Evolutionary conservation across 2,329 filamentous ascomycete species (phyloP).

Genomic region (Lasiodiplodia gonubiensis): DNA sequence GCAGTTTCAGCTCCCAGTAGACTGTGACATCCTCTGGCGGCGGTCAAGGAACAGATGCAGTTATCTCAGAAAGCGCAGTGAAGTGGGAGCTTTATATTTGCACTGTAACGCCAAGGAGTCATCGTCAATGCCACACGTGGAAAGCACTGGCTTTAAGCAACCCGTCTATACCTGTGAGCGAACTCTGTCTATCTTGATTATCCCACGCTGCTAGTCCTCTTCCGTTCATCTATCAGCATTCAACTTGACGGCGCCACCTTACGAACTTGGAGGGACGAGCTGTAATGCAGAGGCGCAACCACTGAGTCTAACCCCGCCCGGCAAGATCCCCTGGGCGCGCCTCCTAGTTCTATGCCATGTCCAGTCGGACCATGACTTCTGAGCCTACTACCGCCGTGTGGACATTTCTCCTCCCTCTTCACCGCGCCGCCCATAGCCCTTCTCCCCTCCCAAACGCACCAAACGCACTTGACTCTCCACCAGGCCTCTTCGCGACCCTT

Average conservation of each 20-base stretch:
- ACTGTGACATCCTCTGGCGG: too few relatives aligned
- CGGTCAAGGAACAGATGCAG: too few relatives aligned
- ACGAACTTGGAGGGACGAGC: neutral
- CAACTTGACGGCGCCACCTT: neutral
- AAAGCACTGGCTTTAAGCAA: neutral
- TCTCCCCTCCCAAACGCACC: constrained; percentile 32
- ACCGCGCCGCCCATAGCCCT: constrained; percentile 29
- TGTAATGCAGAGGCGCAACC: neutral
- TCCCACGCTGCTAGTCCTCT: neutral
- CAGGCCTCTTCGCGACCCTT: constrained; percentile 76
- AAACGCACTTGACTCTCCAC: constrained; percentile 22
- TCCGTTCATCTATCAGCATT: neutral
- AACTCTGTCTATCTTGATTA: neutral
- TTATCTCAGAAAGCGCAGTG: neutral
- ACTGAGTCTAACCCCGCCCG: neutral
- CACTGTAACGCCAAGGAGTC: neutral
- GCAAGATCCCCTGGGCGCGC: neutral
- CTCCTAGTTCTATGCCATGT: neutral
- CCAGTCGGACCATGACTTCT: neutral
- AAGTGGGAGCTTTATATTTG: neutral
- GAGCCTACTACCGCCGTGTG: neutral
- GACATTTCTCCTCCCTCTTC: neutral
- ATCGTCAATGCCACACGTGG: neutral
- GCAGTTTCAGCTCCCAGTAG: neutral
- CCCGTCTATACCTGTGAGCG: neutral